Percentiles rank a stretch among this genome's conserved stretches.
Conservation (phyloP, 2,329 filamentous ascomycete genomes). For the Trichophyton benhamiae region DNA sequence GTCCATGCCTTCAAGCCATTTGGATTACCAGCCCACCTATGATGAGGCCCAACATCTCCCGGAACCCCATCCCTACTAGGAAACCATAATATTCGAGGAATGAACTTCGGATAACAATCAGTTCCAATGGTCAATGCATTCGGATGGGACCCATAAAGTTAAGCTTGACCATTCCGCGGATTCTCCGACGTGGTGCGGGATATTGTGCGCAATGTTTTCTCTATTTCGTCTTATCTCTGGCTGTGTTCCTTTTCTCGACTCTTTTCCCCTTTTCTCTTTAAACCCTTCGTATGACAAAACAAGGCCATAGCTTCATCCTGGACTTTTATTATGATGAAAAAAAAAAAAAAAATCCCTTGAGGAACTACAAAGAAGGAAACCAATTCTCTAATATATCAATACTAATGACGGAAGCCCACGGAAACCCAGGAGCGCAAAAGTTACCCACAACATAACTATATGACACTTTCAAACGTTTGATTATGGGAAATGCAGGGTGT, state of each 20-base stretch:
- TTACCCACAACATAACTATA: constrained; percentile 2
- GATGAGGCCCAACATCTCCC: constrained; percentile 10
- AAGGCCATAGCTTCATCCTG: constrained; percentile 2
- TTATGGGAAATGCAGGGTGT: not conserved
- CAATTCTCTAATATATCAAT: not conserved
- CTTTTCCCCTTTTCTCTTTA: not conserved
- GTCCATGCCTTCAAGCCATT: constrained; percentile 16
- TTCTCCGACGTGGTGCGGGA: not conserved
- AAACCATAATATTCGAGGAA: not conserved
- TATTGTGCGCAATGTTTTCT: not conserved
- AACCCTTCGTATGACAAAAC: not conserved
- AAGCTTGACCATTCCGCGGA: not conserved
- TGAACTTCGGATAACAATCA: not conserved
- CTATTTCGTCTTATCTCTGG: not conserved
- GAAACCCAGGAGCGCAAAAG: not conserved
- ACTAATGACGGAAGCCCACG: constrained; percentile 1
- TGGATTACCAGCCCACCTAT: constrained; percentile 20
- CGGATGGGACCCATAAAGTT: not conserved
- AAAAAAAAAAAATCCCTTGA: not conserved
- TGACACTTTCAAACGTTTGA: not conserved
- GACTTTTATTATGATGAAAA: not conserved
- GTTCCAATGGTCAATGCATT: not conserved
- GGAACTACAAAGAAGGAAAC: not conserved
- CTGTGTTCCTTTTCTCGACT: not conserved
- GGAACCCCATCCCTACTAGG: constrained; percentile 11